A percentile compares a stretch with the other conserved stretches of the same genome.
phyloP scores from a whole-genome alignment of 225 moss, liverwort and hornwort genomes.

The Anthoceros angustus region DNA sequence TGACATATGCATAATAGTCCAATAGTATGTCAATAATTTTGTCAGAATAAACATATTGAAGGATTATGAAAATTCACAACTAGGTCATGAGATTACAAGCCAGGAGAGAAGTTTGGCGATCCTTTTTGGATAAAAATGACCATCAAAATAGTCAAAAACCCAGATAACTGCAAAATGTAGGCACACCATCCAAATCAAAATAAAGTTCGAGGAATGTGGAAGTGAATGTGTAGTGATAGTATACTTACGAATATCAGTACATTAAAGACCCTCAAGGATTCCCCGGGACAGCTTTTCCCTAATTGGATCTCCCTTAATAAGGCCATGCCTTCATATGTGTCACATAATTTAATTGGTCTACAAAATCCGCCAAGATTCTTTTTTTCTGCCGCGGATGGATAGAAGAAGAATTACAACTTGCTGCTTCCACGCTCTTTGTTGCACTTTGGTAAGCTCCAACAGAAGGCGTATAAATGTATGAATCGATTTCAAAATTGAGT shows the following conservation, averaged over 20 bases:
- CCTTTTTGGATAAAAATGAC: neutral
- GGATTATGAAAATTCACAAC: neutral
- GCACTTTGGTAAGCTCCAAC: too few species aligned
- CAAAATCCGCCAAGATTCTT: too few species aligned
- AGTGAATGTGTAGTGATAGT: neutral
- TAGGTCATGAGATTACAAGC: neutral
- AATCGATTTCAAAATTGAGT: too few species aligned
- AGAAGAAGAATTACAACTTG: too few species aligned
- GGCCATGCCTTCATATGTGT: neutral
- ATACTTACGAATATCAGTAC: neutral
- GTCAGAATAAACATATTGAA: neutral
- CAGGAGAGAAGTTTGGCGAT: neutral
- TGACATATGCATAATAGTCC: neutral
- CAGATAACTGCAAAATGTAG: neutral
- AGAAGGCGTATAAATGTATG: too few species aligned
- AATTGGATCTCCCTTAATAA: conserved; percentile 3
- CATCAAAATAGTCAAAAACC: neutral
- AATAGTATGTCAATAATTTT: neutral
- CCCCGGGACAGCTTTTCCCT: neutral
- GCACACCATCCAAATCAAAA: neutral
- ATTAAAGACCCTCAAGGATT: neutral
- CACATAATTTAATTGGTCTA: neutral
- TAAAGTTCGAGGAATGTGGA: neutral
- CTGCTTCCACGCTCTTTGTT: too few species aligned
- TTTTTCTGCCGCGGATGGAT: too few species aligned